These are phyloP conservation scores for Plasmodium inui DNA, from an alignment of 169 alveolate genomes.

Conservation along the genomic window DNA sequence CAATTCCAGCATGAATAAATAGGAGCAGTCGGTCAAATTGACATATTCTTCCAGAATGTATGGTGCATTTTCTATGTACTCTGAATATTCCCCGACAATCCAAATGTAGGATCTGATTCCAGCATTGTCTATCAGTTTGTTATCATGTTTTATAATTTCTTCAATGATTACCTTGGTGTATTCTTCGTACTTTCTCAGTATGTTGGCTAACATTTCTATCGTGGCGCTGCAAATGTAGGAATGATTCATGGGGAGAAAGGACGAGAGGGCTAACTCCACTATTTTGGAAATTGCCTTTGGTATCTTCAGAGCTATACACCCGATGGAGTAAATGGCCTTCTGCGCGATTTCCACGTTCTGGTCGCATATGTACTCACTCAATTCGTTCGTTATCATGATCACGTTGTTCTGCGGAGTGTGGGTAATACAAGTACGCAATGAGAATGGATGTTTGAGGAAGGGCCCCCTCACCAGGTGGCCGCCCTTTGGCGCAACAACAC, in stretches of 20 bases:
- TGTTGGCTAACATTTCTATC: slow-evolving; percentile 86
- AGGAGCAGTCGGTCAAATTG: slow-evolving; percentile 81
- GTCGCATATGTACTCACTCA: slow-evolving; percentile 95
- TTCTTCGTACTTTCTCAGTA: slow-evolving; percentile 87
- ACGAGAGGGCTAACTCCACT: slow-evolving; percentile 83
- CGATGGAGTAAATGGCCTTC: slow-evolving; percentile 92
- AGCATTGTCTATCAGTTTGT: slow-evolving; percentile 60
- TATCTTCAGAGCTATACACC: slow-evolving; percentile 91
- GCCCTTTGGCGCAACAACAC: neutral
- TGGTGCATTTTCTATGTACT: slow-evolving; percentile 85
- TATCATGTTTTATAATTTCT: slow-evolving; percentile 76
- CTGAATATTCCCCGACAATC: slow-evolving; percentile 85
- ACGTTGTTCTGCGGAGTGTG: slow-evolving; percentile 82
- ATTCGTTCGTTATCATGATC: slow-evolving; percentile 90
- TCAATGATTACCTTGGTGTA: slow-evolving; percentile 84
- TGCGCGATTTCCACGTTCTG: slow-evolving; percentile 92
- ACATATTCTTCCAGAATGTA: slow-evolving; percentile 86
- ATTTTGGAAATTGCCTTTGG: slow-evolving; percentile 87
- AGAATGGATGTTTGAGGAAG: neutral
- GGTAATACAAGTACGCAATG: neutral
- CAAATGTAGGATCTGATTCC: slow-evolving; percentile 76
- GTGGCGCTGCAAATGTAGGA: slow-evolving; percentile 89
- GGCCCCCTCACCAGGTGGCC: neutral
- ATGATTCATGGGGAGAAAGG: slow-evolving; percentile 77
- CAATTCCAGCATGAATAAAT: slow-evolving; percentile 84